A percentile compares a stretch with the other conserved stretches of the same genome.
Evolutionary conservation across 768 basidiomycete genomes (phyloP).

Genomic region (Russula virescens): DNA sequence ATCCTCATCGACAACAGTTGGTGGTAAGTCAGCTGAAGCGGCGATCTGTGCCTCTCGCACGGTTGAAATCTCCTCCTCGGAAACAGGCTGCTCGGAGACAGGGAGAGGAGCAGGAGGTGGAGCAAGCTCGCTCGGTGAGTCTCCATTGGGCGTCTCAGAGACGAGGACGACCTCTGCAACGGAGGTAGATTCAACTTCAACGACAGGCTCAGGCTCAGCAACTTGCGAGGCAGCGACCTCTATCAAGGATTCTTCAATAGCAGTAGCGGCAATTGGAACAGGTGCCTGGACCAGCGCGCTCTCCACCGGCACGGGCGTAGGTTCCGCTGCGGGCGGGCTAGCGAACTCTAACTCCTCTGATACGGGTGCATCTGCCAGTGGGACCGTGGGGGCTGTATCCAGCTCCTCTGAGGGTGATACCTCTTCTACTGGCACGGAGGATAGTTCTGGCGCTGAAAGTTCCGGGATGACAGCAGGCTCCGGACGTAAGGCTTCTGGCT

Average conservation of each 20-base stretch:
- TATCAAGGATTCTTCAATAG: not conserved
- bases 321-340: not conserved
- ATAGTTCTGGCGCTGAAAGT: not conserved
- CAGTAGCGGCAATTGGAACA: not conserved
- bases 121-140: not conserved
- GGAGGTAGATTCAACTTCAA: too few species aligned
- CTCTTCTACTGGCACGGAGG: not conserved
- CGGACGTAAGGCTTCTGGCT: not conserved
- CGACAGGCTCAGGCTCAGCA: too few species aligned
- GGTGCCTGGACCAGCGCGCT: not conserved
- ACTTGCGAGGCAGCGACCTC: too few species aligned
- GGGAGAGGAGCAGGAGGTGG: not conserved
- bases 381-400: not conserved
- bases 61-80: not conserved
- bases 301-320: not conserved
- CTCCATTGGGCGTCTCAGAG: not conserved
- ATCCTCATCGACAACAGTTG: constrained; percentile 10
- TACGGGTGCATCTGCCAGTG: not conserved
- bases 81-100: not conserved
- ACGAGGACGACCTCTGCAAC: not conserved
- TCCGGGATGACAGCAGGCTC: constrained; percentile 9
- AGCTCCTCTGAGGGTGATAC: not conserved
- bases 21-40: not conserved
- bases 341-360: not conserved
- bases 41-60: not conserved